These are phyloP conservation scores for Candida silvatica DNA, from an alignment of 805 yeast species.

Conservation along the genomic window DNA sequence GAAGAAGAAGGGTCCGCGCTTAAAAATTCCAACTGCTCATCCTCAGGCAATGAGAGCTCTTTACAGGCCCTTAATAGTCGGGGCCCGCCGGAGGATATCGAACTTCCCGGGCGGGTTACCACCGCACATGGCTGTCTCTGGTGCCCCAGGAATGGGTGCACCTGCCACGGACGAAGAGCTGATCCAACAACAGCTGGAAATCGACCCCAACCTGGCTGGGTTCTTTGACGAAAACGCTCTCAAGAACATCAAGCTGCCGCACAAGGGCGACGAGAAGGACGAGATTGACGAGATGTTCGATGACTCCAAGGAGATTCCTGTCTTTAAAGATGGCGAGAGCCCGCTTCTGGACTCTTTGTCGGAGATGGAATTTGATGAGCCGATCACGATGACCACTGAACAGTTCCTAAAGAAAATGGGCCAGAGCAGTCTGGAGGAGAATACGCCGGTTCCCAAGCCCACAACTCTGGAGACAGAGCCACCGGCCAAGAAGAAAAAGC, in stretches of 20 bases:
- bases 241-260: background rate
- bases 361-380: constrained; percentile 5
- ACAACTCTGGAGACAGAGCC: background rate
- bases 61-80: too few relatives aligned
- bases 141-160: too few relatives aligned
- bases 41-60: too few relatives aligned
- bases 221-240: constrained; percentile 13
- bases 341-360: background rate
- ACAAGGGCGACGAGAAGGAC: background rate
- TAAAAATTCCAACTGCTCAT: too few relatives aligned
- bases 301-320: constrained; percentile 1
- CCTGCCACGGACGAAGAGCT: constrained; percentile 6
- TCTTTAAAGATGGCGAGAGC: background rate
- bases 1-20: too few relatives aligned
- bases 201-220: constrained; percentile 21
- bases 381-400: constrained; percentile 16
- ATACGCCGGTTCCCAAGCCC: background rate
- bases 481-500: too few relatives aligned
- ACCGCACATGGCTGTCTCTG: too few relatives aligned
- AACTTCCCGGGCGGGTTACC: background rate
- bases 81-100: too few relatives aligned
- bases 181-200: constrained; percentile 14
- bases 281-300: constrained; percentile 16
- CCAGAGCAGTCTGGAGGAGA: constrained; percentile 4
- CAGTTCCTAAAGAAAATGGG: constrained; percentile 9